These are phyloP conservation scores for Aureobasidium melanogenum DNA, from an alignment of 2,329 filamentous ascomycete genomes.

Conservation along the genomic window DNA sequence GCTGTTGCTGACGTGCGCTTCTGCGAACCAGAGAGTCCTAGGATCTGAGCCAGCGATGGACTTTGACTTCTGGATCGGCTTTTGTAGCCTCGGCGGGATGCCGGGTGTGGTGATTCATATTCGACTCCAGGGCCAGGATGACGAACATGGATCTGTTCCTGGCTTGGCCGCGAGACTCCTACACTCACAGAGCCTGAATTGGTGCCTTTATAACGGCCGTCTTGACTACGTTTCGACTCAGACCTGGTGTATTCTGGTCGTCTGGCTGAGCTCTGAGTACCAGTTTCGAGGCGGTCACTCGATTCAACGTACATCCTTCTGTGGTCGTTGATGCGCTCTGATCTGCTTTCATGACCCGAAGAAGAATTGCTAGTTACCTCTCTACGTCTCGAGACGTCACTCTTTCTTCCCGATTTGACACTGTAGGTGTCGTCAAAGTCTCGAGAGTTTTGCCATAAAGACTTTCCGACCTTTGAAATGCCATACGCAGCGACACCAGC, in stretches of 20 bases:
- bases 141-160: conserved; percentile 4
- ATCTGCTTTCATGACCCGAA: background rate
- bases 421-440: conserved; percentile 55
- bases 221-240: background rate
- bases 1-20: conserved; percentile 14
- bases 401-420: conserved; percentile 43
- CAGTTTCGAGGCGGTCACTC: background rate
- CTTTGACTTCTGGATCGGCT: conserved; percentile 35
- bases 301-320: background rate
- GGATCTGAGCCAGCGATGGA: conserved; percentile 20
- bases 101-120: background rate
- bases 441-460: conserved; percentile 41
- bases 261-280: background rate
- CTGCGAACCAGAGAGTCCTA: conserved; percentile 15
- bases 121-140: background rate
- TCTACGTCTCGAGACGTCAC: conserved; percentile 25
- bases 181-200: background rate
- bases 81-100: background rate
- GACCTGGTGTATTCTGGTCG: background rate
- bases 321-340: background rate
- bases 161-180: background rate
- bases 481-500: conserved; percentile 47
- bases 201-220: background rate
- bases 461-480: conserved; percentile 43
- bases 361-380: background rate